These are phyloP conservation scores for Boletus vermiculosoides DNA, from an alignment of 768 basidiomycete genomes.

Conservation along the genomic window DNA sequence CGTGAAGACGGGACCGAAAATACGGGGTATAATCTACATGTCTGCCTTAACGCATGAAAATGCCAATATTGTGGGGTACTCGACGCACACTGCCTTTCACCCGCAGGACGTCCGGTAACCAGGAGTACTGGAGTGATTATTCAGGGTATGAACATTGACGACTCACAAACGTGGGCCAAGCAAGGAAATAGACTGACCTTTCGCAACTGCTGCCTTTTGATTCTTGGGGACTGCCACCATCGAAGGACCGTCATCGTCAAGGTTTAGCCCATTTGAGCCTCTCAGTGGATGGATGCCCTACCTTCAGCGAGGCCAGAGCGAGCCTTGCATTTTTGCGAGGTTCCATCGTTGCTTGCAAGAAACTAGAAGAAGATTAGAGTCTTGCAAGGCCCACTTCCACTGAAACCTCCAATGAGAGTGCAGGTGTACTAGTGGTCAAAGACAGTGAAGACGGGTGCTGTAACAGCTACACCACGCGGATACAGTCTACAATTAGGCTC, in stretches of 20 bases:
- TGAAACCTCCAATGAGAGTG: neutral
- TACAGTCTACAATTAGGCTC: slow-evolving; percentile 1
- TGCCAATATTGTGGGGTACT: neutral
- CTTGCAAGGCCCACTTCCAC: neutral
- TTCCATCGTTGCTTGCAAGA: slow-evolving; percentile 23
- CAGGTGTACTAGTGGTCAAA: neutral
- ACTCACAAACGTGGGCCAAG: neutral
- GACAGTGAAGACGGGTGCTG: neutral
- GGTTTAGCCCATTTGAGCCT: neutral
- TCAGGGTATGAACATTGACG: neutral
- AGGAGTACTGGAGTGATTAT: slow-evolving; percentile 60
- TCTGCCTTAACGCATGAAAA: slow-evolving; percentile 5
- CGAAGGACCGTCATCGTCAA: neutral
- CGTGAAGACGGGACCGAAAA: slow-evolving; percentile 80
- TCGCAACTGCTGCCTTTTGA: slow-evolving; percentile 53
- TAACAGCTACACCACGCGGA: neutral
- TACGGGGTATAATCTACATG: slow-evolving; percentile 61
- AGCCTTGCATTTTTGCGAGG: slow-evolving; percentile 15
- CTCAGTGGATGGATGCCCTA: slow-evolving; percentile 6
- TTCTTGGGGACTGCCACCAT: slow-evolving; percentile 37
- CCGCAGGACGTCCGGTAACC: slow-evolving; percentile 86
- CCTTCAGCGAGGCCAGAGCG: slow-evolving; percentile 28
- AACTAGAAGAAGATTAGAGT: neutral
- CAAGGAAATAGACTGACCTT: slow-evolving; percentile 36
- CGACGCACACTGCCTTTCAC: slow-evolving; percentile 74